Percentiles rank a stretch among this genome's conserved stretches.
Evolutionary conservation across 345 rosid genomes (phyloP).

Genomic region (Cardiospermum halicacabum): DNA sequence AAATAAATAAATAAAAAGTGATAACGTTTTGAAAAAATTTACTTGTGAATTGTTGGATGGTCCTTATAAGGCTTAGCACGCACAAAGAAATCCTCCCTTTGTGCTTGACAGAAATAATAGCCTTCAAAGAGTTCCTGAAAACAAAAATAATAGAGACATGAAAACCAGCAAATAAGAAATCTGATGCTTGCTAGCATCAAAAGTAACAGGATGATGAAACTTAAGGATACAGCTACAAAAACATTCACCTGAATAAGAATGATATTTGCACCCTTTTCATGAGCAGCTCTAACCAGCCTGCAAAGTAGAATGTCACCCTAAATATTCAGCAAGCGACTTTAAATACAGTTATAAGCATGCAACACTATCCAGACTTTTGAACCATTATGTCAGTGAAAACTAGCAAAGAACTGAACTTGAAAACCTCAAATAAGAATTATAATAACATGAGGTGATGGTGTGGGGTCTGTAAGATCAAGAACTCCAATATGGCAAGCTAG

Average conservation of each 20-base stretch:
- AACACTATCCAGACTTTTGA: too few species aligned
- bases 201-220: not conserved
- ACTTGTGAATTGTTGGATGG: conserved; percentile 82
- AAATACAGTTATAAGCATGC: too few species aligned
- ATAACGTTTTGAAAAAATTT: conserved; percentile 8
- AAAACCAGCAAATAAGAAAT: not conserved
- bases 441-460: too few species aligned
- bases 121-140: conserved; percentile 91
- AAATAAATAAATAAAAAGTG: too few species aligned
- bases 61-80: conserved; percentile 78
- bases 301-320: conserved; percentile 10
- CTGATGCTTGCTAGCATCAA: not conserved
- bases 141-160: conserved; percentile 7
- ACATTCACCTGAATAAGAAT: conserved; percentile 78
- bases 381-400: too few species aligned
- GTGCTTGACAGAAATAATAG: conserved; percentile 97
- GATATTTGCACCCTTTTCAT: conserved; percentile 68
- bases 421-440: too few species aligned
- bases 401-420: too few species aligned
- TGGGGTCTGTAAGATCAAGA: too few species aligned
- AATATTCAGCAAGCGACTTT: not conserved
- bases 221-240: not conserved
- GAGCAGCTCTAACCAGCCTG: conserved; percentile 75
- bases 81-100: conserved; percentile 73
- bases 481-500: too few species aligned